Evolutionary conservation across 306 rosid species (phyloP), one percentile per base, ranked within the genome.

Genomic region (Ammopiptanthus mongolicus): DNA sequence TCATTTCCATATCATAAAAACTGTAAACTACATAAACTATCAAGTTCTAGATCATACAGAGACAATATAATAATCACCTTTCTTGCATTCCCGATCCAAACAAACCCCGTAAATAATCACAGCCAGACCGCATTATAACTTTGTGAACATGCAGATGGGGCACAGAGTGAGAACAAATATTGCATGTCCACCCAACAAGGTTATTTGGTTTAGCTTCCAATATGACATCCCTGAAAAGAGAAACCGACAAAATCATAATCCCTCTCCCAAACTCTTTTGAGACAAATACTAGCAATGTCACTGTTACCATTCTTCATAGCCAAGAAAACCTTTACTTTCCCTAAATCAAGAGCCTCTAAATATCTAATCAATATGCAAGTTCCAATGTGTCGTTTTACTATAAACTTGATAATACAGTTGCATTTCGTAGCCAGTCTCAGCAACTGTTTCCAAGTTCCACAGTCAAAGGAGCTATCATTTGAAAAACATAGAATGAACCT

Each of bases 81-180:
- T 94, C 98, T 84, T 72, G 87, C 97, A 94, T 94, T 82, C 97
- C 95, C 56, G 98, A 91, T 62, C 81, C 76, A 59, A 90, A 88
- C 79, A 94, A 86, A 80, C 88, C 97, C 58, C 67, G 86, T 64
- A 94, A 82, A 82, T 94, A 94, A 55, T 87, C 90, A 80, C 89
- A 90, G 71, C 88, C 88, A 74, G 93, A 72, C 67, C 85, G 90
- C 87, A 94, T 77, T 67, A 94, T 75, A 64, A 90, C 87, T 83
- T 90, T 91, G 89, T 94, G 98, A 69, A 50, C 88, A 84, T 94
- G 98, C 85, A 86, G 37, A 80, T 94, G 98, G 5, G 95, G 95
- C 65, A 80, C 77, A 41, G 62, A 76, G 44, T 65, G 81, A 69
- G 87, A 73, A 85, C 98, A 94, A 75, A 78, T 23, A 23, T 23